These are phyloP conservation scores for Rubroshorea leprosula DNA, from an alignment of 345 rosid species.

Conservation along the genomic window DNA sequence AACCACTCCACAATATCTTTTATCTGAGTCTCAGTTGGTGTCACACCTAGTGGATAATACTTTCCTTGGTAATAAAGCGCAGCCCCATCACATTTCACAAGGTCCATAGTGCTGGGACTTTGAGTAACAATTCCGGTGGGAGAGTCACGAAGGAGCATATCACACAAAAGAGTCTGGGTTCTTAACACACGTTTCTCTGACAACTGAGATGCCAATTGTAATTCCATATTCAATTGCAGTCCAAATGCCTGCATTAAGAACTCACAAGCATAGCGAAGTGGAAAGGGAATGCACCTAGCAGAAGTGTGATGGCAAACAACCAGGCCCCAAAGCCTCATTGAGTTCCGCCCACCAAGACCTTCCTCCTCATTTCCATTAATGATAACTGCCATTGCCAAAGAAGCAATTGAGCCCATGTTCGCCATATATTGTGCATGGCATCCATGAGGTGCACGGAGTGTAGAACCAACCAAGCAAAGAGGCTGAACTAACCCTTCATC, in stretches of 20 bases:
- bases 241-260: constrained; percentile 98
- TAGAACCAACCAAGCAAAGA: constrained; percentile 91
- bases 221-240: constrained; percentile 92
- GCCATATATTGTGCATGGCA: constrained; percentile 97
- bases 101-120: constrained; percentile 94
- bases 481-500: constrained; percentile 79
- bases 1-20: constrained; percentile 87
- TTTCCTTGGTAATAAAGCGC: constrained; percentile 84
- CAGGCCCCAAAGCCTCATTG: constrained; percentile 92
- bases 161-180: constrained; percentile 91
- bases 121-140: constrained; percentile 92
- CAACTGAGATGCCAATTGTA: constrained; percentile 84
- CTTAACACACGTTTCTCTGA: constrained; percentile 84
- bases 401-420: constrained; percentile 90
- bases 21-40: constrained; percentile 81
- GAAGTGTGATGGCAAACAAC: constrained; percentile 99
- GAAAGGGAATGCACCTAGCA: constrained; percentile 80
- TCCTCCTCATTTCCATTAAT: constrained; percentile 86
- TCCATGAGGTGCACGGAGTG: constrained; percentile 93
- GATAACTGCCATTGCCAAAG: constrained; percentile 85
- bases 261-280: constrained; percentile 94
- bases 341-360: constrained; percentile 54
- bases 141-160: constrained; percentile 96
- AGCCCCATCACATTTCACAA: constrained; percentile 92
- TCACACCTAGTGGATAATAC: constrained; percentile 69